Evolutionary conservation across 228 moss, liverwort and hornwort genomes (phyloP), one percentile per base, ranked within the genome.

Genomic region (Sphagnum fallax): DNA sequence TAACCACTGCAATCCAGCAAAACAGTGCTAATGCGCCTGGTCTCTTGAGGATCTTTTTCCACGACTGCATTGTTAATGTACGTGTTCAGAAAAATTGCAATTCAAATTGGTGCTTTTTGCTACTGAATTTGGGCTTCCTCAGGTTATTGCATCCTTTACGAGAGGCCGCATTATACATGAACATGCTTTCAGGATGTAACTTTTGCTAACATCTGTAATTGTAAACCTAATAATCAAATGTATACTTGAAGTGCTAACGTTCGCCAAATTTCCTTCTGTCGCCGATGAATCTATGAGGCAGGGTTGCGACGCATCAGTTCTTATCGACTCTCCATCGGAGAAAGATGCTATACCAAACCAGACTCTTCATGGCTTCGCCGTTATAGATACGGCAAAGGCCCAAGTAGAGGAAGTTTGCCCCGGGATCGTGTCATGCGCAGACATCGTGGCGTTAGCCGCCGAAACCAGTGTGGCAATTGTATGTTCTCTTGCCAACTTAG

Each of bases 51-150:
- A 80, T 87, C 47, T 80, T 80, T 61, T 87, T 87, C 69, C 86
- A 87, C 62, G 86, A 87, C 68, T 87, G 86, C 83, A 83, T 87
- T 51, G 72, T 83, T 47, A 73, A 78, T 6, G 86, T 87, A 70
- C 32, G 32, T 32, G 32, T 32, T 32, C 32, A 32, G 32, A 32
- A 32, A 32, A 32, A 32, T 32, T 32, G 2, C 32, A 32, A 32
- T 32, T 32, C 32, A 32, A 32, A 2, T 32, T 32, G 1, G 32
- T 32, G 32, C 32, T 2, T 32, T 2, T 32, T 32, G 32, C 32
- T 32, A 2, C 32, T 32, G 32, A 32, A 32, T 32, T 32, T 32
- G 32, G 32, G 32, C 32, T 32, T 32, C 32, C 32, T 32, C 2
- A 32, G 32, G 32, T 32, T 32, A 2, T 32, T 32, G 3, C 32